Conservation (phyloP, 208 protist genomes). For the Leptomonas seymouri region DNA sequence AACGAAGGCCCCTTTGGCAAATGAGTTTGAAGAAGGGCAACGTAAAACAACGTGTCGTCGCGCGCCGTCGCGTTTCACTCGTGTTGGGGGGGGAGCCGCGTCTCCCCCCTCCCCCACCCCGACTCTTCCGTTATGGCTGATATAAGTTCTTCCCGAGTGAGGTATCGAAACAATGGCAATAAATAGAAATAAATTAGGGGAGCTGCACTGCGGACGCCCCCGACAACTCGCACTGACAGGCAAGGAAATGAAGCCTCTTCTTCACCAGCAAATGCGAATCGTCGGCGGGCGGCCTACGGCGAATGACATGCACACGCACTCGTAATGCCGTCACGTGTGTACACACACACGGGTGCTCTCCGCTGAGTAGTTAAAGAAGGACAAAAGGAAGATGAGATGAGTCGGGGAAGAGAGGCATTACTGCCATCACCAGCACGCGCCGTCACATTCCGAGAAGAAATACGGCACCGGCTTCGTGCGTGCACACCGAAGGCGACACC, state of each 20-base stretch:
- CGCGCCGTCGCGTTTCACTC: background rate
- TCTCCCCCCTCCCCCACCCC: background rate
- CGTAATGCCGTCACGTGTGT: conserved; percentile 6
- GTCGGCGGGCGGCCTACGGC: background rate
- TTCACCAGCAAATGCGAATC: background rate
- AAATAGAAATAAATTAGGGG: background rate
- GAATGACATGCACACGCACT: conserved; percentile 22
- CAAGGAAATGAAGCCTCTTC: background rate
- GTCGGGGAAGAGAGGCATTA: too few relatives aligned
- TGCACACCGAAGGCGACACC: too few relatives aligned
- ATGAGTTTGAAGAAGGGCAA: background rate
- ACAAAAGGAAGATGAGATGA: conserved; percentile 2
- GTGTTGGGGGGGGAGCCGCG: background rate
- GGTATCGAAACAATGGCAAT: too few relatives aligned
- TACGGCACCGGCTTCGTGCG: too few relatives aligned
- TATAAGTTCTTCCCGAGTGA: too few relatives aligned
- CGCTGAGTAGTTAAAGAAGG: too few relatives aligned
- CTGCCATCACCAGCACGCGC: too few relatives aligned
- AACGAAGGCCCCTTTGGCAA: background rate
- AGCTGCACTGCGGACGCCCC: too few relatives aligned
- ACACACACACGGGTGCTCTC: conserved; percentile 16
- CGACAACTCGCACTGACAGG: background rate
- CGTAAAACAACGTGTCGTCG: background rate
- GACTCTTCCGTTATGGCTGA: background rate
- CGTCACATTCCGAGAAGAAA: too few relatives aligned